Evolutionary conservation across 2,329 filamentous ascomycete species (phyloP).

Genomic region (Scedosporium aurantiacum): DNA sequence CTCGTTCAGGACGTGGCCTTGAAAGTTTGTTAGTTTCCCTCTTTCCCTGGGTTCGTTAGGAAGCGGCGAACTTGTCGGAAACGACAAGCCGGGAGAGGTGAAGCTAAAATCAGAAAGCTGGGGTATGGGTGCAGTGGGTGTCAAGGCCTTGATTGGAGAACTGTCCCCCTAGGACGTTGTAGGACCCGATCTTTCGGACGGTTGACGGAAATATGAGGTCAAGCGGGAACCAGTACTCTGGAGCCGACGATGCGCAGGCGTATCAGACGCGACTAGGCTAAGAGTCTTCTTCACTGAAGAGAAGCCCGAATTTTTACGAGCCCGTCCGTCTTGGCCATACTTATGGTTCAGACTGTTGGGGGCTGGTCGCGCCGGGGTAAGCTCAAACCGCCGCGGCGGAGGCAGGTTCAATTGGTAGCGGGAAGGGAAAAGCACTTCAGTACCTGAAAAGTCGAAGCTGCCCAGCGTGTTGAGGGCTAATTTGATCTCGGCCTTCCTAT

Average conservation of each 20-base stretch:
- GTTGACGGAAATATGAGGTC: not conserved
- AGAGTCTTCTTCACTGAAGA: not conserved
- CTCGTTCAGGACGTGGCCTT: constrained; percentile 83
- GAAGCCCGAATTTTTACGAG: not conserved
- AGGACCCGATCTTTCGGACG: not conserved
- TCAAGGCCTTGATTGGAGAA: not conserved
- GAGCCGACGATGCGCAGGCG: not conserved
- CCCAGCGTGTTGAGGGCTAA: constrained; percentile 88
- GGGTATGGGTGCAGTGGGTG: not conserved
- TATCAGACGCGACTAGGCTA: not conserved
- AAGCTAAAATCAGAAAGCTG: too few species aligned
- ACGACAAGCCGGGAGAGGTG: too few species aligned
- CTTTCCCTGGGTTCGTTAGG: not conserved
- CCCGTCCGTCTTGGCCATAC: not conserved
- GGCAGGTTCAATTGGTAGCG: not conserved
- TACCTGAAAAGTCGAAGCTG: constrained; percentile 79
- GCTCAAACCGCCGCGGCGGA: not conserved
- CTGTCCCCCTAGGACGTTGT: constrained; percentile 1
- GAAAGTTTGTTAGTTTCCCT: constrained; percentile 5
- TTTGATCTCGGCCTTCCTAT: constrained; percentile 76
- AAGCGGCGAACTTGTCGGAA: not conserved
- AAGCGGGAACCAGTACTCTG: not conserved
- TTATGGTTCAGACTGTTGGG: constrained; percentile 1
- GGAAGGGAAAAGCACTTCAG: constrained; percentile 10
- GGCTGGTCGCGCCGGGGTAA: not conserved